Evolutionary conservation across 345 rosid genomes (phyloP).

Genomic region (Xanthoceras sorbifolium): DNA sequence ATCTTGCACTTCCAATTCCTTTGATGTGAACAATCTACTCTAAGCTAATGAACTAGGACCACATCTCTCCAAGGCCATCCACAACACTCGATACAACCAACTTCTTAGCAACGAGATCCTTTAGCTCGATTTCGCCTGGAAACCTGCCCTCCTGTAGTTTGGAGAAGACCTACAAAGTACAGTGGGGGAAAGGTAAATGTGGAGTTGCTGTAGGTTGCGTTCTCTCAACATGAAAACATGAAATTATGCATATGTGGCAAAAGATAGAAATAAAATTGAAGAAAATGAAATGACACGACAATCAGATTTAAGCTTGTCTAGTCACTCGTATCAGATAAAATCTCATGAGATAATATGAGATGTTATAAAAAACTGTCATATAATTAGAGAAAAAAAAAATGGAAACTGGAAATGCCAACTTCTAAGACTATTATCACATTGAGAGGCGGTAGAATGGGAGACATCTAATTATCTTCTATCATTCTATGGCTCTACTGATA

Average conservation of each 20-base stretch:
- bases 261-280: no score
- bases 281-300: neutral
- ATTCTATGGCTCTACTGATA: neutral
- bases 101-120: slow-evolving; percentile 59
- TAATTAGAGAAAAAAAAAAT: neutral
- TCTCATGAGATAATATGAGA: neutral
- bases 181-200: neutral
- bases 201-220: neutral
- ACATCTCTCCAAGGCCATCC: slow-evolving; percentile 27
- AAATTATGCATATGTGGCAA: neutral
- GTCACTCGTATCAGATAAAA: neutral
- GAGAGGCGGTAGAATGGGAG: neutral
- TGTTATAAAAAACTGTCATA: neutral
- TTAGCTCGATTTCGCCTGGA: slow-evolving; percentile 84
- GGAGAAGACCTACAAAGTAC: slow-evolving; percentile 63
- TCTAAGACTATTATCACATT: neutral
- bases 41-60: slow-evolving; percentile 17
- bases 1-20: slow-evolving; percentile 2
- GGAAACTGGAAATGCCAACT: neutral
- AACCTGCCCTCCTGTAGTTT: slow-evolving; percentile 79
- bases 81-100: slow-evolving; percentile 40
- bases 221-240: neutral
- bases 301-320: neutral
- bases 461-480: neutral
- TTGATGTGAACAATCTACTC: neutral